Percentiles rank a stretch among this genome's conserved stretches.
phyloP scores from a whole-genome alignment of 2,329 filamentous ascomycete genomes.

The Diaporthe caulivora region DNA sequence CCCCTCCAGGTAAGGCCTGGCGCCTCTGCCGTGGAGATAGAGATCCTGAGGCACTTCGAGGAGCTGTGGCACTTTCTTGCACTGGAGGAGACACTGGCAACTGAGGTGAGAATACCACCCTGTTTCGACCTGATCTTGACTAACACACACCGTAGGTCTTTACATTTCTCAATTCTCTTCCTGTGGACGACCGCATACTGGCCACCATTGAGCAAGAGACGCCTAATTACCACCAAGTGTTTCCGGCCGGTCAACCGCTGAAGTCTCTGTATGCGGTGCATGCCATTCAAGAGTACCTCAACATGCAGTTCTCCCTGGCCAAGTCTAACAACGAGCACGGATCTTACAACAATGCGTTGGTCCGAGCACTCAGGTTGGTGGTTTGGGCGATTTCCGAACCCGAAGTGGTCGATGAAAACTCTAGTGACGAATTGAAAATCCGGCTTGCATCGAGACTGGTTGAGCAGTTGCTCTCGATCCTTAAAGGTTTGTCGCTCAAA shows the following conservation, averaged over 20 bases:
- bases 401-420: conserved; percentile 61
- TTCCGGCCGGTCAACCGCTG: conserved; percentile 77
- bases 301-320: conserved; percentile 47
- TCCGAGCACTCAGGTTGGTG: conserved; percentile 65
- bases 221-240: conserved; percentile 71
- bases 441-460: conserved; percentile 67
- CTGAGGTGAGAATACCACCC: conserved; percentile 64
- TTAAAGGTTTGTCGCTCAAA: conserved; percentile 60
- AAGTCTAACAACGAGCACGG: conserved; percentile 40
- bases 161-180: conserved; percentile 77
- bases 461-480: conserved; percentile 66
- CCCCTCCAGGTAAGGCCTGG: conserved; percentile 61
- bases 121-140: conserved; percentile 16
- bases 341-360: conserved; percentile 50
- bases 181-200: conserved; percentile 73
- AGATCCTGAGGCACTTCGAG: conserved; percentile 85
- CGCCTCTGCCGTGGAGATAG: conserved; percentile 76
- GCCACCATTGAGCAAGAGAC: conserved; percentile 67
- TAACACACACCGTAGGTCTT: conserved; percentile 66
- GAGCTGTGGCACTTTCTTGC: conserved; percentile 86
- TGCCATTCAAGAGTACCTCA: conserved; percentile 73
- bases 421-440: conserved; percentile 58
- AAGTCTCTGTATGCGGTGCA: conserved; percentile 80
- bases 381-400: conserved; percentile 72
- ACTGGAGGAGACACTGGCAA: conserved; percentile 76